These are phyloP conservation scores for Ammopiptanthus mongolicus DNA, from an alignment of 306 rosid genomes.

Conservation along the genomic window DNA sequence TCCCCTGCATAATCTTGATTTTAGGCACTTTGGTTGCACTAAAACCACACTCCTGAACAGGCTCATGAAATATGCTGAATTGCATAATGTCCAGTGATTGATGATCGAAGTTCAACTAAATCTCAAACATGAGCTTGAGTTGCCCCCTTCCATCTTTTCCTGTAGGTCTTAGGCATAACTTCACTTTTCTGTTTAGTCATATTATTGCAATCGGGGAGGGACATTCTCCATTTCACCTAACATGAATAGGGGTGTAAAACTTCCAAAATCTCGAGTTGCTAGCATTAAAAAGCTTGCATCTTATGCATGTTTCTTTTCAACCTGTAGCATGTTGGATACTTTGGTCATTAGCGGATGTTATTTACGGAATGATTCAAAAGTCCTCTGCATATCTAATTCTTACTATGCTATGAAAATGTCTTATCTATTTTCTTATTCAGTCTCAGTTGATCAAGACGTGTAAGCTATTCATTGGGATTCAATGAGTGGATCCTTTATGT, in stretches of 20 bases:
- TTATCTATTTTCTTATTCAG: not conserved
- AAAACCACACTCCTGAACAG: not conserved
- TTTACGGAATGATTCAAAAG: not conserved
- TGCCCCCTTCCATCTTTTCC: not conserved
- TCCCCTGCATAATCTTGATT: not conserved
- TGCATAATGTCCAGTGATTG: not conserved
- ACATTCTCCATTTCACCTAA: too few relatives aligned
- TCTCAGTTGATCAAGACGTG: not conserved
- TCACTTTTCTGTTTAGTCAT: not conserved
- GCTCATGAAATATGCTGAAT: not conserved
- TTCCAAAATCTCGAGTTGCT: not conserved
- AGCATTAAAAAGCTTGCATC: not conserved
- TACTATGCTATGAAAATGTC: not conserved
- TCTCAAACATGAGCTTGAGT: not conserved
- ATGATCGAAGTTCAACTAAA: not conserved
- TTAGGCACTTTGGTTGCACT: accelerated
- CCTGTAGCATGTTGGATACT: not conserved
- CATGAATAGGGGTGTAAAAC: not conserved
- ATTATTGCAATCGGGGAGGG: too few relatives aligned
- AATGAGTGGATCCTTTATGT: not conserved
- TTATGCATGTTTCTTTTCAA: not conserved
- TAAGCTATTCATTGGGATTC: not conserved
- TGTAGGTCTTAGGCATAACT: not conserved
- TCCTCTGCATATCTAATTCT: slow-evolving; percentile 10
- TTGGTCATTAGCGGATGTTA: not conserved